Percentiles rank a stretch among this genome's conserved stretches.
phyloP scores from a whole-genome alignment of 345 rosid species.

The Citrus maxima region DNA sequence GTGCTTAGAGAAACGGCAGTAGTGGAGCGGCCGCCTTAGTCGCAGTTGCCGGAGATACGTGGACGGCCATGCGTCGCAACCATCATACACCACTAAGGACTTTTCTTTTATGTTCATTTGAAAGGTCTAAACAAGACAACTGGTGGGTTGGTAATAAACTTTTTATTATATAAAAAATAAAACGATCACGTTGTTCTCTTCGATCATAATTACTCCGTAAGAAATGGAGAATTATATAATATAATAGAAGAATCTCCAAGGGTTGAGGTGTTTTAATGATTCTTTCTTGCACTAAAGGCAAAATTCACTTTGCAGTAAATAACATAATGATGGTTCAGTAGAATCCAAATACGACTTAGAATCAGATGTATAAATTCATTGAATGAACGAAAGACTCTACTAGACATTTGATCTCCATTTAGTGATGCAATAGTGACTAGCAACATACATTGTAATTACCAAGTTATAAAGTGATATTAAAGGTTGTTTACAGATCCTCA shows the following conservation, averaged over 20 bases:
- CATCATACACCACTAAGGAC: background rate
- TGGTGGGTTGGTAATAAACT: background rate
- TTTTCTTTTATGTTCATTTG: background rate
- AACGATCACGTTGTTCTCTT: background rate
- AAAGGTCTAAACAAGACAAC: background rate
- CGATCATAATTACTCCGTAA: background rate
- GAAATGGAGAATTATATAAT: background rate
- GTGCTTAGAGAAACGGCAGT: background rate
- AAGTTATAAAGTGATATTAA: no score
- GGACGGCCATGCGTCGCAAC: background rate
- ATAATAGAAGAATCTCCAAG: constrained; percentile 15
- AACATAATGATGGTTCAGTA: background rate
- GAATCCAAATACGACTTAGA: background rate
- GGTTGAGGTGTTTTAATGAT: background rate
- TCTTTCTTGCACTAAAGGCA: background rate
- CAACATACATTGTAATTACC: background rate
- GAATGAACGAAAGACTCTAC: background rate
- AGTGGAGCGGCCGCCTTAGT: background rate
- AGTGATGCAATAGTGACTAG: background rate
- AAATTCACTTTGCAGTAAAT: background rate
- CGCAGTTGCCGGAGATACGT: background rate
- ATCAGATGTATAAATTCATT: background rate
- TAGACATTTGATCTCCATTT: background rate
- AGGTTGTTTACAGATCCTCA: no score
- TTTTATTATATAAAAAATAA: background rate